These are phyloP conservation scores for Nothomitra cinnamomea DNA, from an alignment of 2,329 filamentous ascomycete genomes.

Conservation along the genomic window DNA sequence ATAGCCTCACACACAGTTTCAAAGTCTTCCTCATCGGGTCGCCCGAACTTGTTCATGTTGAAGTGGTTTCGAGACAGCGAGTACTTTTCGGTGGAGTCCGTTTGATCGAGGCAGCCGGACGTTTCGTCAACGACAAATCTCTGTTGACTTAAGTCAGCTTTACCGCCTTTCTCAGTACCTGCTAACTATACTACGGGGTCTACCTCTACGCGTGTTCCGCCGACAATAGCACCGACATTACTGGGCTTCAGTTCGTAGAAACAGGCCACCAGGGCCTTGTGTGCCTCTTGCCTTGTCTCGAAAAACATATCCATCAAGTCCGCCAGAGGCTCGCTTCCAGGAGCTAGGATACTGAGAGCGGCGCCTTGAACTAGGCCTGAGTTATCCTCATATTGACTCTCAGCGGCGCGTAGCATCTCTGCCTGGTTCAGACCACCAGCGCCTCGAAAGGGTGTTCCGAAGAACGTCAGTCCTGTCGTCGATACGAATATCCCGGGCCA, in stretches of 20 bases:
- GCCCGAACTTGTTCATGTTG: not conserved
- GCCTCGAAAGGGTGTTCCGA: conserved; percentile 16
- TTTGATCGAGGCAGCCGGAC: conserved; percentile 13
- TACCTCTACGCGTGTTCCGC: conserved; percentile 1
- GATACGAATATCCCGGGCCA: conserved; percentile 14
- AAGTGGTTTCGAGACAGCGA: not conserved
- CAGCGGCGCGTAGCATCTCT: conserved; percentile 13
- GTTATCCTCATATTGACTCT: conserved; percentile 12
- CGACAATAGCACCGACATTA: conserved; percentile 17
- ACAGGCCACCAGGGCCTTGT: conserved; percentile 13
- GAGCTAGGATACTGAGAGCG: not conserved
- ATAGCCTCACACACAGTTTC: not conserved
- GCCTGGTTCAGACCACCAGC: conserved; percentile 14
- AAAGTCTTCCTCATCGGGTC: not conserved
- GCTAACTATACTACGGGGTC: not conserved
- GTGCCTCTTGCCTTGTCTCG: conserved; percentile 10
- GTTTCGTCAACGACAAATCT: conserved; percentile 13
- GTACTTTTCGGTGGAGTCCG: not conserved
- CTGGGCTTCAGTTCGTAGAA: conserved; percentile 15
- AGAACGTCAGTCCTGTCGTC: conserved; percentile 13
- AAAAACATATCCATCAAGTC: conserved; percentile 14
- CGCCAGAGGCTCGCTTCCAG: conserved; percentile 9
- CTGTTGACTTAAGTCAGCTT: conserved; percentile 7
- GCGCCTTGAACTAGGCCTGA: not conserved
- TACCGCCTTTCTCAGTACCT: not conserved